These are phyloP conservation scores for Botrytis elliptica DNA, from an alignment of 2,329 filamentous ascomycete species.

Conservation along the genomic window DNA sequence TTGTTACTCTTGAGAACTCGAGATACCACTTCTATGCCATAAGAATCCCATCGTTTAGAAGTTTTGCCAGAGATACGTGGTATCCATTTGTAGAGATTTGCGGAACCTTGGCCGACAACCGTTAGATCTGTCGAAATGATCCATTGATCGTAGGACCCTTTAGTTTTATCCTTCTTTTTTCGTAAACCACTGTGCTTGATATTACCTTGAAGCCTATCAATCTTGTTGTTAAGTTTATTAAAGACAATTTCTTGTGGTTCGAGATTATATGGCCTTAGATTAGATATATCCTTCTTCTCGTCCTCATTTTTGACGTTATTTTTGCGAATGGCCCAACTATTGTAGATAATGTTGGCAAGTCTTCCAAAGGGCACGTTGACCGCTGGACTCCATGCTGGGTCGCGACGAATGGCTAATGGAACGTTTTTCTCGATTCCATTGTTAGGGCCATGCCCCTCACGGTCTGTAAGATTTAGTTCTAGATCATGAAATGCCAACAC, in stretches of 20 bases:
- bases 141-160: slow-evolving; percentile 27
- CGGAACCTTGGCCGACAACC: slow-evolving; percentile 30
- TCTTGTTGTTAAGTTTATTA: slow-evolving; percentile 17
- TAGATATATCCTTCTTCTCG: neutral
- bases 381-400: slow-evolving; percentile 18
- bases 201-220: slow-evolving; percentile 14
- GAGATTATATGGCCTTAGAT: slow-evolving; percentile 16
- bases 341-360: slow-evolving; percentile 25
- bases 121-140: slow-evolving; percentile 28
- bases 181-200: slow-evolving; percentile 8
- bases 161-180: slow-evolving; percentile 8
- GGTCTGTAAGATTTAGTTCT: slow-evolving; percentile 23
- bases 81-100: slow-evolving; percentile 30
- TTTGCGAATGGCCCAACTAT: slow-evolving; percentile 29
- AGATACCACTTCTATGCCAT: slow-evolving; percentile 32
- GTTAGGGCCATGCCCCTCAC: neutral
- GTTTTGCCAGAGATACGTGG: slow-evolving; percentile 19
- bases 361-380: neutral
- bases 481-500: slow-evolving; percentile 32
- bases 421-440: slow-evolving; percentile 23
- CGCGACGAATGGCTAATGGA: slow-evolving; percentile 20
- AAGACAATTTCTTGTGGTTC: slow-evolving; percentile 28
- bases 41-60: slow-evolving; percentile 31
- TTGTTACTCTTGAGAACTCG: slow-evolving; percentile 24
- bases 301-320: neutral